Percentiles rank a stretch among this genome's conserved stretches.
These are phyloP conservation scores for Durio zibethinus DNA, from an alignment of 345 rosid genomes.

Conservation along the genomic window DNA sequence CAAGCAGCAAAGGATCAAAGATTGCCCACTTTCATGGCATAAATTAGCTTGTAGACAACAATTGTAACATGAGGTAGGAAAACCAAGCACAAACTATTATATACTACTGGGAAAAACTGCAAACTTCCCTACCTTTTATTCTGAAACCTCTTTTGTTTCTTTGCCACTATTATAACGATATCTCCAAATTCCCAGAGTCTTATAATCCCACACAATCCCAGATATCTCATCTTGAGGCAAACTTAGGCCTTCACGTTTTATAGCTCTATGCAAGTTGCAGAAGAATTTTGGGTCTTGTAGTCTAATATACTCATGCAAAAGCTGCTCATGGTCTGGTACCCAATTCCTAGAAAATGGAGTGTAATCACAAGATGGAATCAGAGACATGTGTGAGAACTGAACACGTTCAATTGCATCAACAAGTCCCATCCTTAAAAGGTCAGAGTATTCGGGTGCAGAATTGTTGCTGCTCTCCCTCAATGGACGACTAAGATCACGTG, in stretches of 20 bases:
- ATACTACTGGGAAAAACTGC: neutral
- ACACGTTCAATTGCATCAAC: conserved; percentile 94
- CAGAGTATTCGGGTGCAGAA: conserved; percentile 90
- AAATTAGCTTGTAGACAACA: neutral
- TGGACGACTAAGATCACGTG: conserved; percentile 81
- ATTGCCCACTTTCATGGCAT: neutral
- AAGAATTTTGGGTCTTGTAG: conserved; percentile 83
- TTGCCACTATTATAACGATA: conserved; percentile 32
- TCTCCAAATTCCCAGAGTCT: conserved; percentile 74
- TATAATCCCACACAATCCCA: conserved; percentile 78
- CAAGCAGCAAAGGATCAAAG: neutral
- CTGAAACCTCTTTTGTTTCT: conserved; percentile 23
- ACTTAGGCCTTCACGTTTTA: conserved; percentile 53
- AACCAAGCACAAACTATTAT: neutral
- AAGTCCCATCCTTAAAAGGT: conserved; percentile 93
- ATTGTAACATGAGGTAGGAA: neutral
- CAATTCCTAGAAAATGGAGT: conserved; percentile 86
- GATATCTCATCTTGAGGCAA: conserved; percentile 92
- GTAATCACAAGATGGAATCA: conserved; percentile 92
- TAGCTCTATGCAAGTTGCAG: conserved; percentile 61
- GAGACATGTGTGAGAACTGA: conserved; percentile 87
- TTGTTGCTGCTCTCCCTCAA: conserved; percentile 77
- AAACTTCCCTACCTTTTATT: neutral
- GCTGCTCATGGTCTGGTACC: conserved; percentile 78
- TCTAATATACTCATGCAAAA: conserved; percentile 72